phyloP scores from a whole-genome alignment of 805 yeast genomes.

The Pichia sporocuriosa region DNA sequence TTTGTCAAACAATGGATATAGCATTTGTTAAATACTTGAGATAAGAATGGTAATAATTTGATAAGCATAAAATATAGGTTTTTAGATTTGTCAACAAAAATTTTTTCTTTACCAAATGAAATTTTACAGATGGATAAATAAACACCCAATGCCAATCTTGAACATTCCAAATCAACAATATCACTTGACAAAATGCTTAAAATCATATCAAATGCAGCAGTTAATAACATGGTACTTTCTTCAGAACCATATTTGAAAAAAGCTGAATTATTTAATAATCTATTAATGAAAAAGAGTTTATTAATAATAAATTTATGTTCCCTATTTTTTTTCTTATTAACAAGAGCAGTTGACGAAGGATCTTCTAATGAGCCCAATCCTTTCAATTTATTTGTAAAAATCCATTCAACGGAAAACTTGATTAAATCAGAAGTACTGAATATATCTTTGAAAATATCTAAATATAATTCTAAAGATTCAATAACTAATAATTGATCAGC shows the following conservation, averaged over 20 bases:
- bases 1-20: slow-evolving; percentile 42
- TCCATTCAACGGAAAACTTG: slow-evolving; percentile 36
- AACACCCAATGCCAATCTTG: slow-evolving; percentile 58
- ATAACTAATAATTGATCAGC: slow-evolving; percentile 60
- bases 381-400: slow-evolving; percentile 49
- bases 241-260: slow-evolving; percentile 18
- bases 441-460: slow-evolving; percentile 36
- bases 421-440: slow-evolving; percentile 36
- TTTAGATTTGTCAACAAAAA: slow-evolving; percentile 25
- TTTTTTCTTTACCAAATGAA: slow-evolving; percentile 19
- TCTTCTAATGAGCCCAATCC: slow-evolving; percentile 43
- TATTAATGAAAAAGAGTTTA: slow-evolving; percentile 55
- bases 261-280: slow-evolving; percentile 35
- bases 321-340: slow-evolving; percentile 35
- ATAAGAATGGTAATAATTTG: slow-evolving; percentile 48
- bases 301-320: slow-evolving; percentile 50
- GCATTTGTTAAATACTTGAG: slow-evolving; percentile 44
- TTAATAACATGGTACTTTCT: slow-evolving; percentile 31
- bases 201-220: slow-evolving; percentile 46
- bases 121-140: slow-evolving; percentile 41
- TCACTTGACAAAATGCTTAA: slow-evolving; percentile 49
- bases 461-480: slow-evolving; percentile 52
- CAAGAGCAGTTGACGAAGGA: slow-evolving; percentile 21
- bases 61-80: slow-evolving; percentile 40
- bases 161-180: slow-evolving; percentile 45